These are phyloP conservation scores for Nemania sp. DNA, from an alignment of 2,329 filamentous ascomycete genomes.

Conservation along the genomic window DNA sequence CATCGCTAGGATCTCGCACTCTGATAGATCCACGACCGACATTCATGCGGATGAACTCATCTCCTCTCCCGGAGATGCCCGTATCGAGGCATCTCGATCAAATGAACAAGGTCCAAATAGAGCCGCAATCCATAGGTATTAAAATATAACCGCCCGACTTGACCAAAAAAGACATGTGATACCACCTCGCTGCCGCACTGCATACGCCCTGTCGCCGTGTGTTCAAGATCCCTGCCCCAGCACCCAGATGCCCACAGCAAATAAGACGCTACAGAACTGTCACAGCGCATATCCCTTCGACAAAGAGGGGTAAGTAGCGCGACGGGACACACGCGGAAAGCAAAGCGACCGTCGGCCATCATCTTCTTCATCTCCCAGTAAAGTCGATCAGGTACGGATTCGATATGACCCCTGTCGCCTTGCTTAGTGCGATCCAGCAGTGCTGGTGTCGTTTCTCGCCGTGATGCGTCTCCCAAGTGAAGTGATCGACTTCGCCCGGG, in stretches of 20 bases:
- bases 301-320: background rate
- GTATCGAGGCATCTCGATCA: background rate
- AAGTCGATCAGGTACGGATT: slow-evolving; percentile 38
- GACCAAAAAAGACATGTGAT: slow-evolving; percentile 19
- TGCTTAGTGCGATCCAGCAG: slow-evolving; percentile 35
- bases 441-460: slow-evolving; percentile 28
- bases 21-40: no score
- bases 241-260: slow-evolving; percentile 5
- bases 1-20: no score
- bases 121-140: slow-evolving; percentile 8
- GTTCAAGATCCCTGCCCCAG: slow-evolving; percentile 11
- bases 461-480: slow-evolving; percentile 36
- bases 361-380: slow-evolving; percentile 14
- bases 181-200: slow-evolving; percentile 11
- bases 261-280: slow-evolving; percentile 4
- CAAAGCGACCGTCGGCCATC: background rate
- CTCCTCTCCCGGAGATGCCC: no score
- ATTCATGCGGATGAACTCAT: no score
- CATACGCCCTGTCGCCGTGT: slow-evolving; percentile 17
- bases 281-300: slow-evolving; percentile 1
- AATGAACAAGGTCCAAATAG: background rate
- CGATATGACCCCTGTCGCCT: slow-evolving; percentile 29
- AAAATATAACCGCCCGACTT: slow-evolving; percentile 16
- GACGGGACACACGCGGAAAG: background rate
- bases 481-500: slow-evolving; percentile 38